Evolutionary conservation across 176 grass and related monocot species (phyloP).

Genomic region (Saccharum officinarum): DNA sequence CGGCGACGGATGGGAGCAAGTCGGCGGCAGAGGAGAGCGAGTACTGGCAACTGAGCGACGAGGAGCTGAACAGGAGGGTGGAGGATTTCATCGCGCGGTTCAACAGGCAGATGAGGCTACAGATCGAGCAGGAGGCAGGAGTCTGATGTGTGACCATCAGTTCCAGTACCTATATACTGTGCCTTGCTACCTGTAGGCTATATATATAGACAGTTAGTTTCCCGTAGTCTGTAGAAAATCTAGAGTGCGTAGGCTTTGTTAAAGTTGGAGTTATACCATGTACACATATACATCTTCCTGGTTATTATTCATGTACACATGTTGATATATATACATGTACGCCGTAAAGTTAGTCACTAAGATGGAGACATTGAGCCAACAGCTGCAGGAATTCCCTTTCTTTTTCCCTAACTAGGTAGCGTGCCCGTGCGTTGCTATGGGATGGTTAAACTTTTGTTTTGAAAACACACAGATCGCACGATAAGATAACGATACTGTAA

Average conservation of each 20-base stretch:
- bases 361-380: no score
- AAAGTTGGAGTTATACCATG: neutral
- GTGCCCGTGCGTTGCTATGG: no score
- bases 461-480: no score
- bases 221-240: neutral
- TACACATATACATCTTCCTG: neutral
- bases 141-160: neutral
- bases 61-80: conserved; percentile 82
- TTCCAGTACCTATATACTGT: neutral
- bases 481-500: no score
- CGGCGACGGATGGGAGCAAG: conserved; percentile 17
- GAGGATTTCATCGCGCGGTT: conserved; percentile 88
- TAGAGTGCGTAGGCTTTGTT: neutral
- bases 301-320: neutral
- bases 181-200: neutral
- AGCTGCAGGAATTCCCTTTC: no score
- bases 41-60: conserved; percentile 63
- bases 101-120: conserved; percentile 69
- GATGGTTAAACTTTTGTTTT: no score
- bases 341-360: no score
- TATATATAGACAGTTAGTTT: no score
- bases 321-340: neutral
- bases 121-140: conserved; percentile 45
- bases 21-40: conserved; percentile 24
- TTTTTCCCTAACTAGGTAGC: no score